A percentile compares a stretch with the other conserved stretches of the same genome.
Evolutionary conservation across 495 filamentous ascomycete genomes (phyloP).

Genomic region (Penicillium egyptiacum): DNA sequence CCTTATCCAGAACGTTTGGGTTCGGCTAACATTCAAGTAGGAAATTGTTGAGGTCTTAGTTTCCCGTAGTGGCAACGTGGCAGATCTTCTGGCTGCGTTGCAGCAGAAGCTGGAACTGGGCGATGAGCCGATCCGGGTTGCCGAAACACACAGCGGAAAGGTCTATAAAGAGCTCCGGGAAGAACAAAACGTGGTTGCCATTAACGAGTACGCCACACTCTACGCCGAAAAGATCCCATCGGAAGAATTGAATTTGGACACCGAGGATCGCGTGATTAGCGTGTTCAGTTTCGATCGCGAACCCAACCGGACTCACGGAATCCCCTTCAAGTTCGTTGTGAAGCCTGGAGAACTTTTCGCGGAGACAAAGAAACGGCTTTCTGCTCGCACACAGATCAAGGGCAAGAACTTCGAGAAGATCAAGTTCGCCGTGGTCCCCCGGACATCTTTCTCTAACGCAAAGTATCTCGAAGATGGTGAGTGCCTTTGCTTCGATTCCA

Average conservation of each 20-base stretch:
- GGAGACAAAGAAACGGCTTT: constrained; percentile 87
- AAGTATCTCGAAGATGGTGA: constrained; percentile 86
- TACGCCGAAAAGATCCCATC: constrained; percentile 79
- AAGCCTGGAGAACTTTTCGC: constrained; percentile 83
- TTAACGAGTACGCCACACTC: constrained; percentile 82
- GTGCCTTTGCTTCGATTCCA: constrained; percentile 21
- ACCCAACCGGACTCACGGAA: constrained; percentile 69
- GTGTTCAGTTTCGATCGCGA: constrained; percentile 93
- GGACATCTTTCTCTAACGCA: constrained; percentile 67
- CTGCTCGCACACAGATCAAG: constrained; percentile 88
- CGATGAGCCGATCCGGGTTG: constrained; percentile 71
- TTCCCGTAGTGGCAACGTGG: constrained; percentile 73
- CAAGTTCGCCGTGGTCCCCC: constrained; percentile 83
- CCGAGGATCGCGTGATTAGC: constrained; percentile 62
- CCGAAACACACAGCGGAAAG: constrained; percentile 75
- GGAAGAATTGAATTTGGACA: constrained; percentile 66
- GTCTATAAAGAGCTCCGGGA: constrained; percentile 69
- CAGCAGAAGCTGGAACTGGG: constrained; percentile 77
- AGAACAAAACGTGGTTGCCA: constrained; percentile 64
- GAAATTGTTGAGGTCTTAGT: constrained; percentile 79
- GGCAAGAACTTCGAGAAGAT: constrained; percentile 99
- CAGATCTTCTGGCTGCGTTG: constrained; percentile 71
- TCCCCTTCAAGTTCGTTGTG: constrained; percentile 88
- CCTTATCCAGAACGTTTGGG: not conserved
- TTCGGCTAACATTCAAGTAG: constrained; percentile 40